phyloP scores from a whole-genome alignment of 768 basidiomycete species.

The Candolleomyces eurysporus region DNA sequence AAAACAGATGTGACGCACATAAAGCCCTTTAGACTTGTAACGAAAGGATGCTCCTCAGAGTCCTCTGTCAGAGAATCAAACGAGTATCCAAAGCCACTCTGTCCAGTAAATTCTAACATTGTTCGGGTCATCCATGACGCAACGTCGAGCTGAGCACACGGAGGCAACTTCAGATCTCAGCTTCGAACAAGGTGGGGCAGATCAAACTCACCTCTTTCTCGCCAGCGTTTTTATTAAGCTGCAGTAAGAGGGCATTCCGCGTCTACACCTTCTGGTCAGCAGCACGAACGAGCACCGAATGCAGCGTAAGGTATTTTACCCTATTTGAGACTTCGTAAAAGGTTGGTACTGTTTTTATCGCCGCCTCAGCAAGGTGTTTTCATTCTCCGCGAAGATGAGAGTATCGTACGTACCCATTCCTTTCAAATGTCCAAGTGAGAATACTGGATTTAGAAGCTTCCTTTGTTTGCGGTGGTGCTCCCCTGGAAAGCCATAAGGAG shows the following conservation, averaged over 20 bases:
- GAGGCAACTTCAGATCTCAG: not conserved
- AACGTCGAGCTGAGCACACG: conserved; percentile 1
- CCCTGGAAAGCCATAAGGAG: conserved; percentile 20
- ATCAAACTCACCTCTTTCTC: not conserved
- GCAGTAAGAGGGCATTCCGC: not conserved
- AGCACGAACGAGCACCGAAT: no score
- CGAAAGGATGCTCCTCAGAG: conserved; percentile 24
- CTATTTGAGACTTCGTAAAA: conserved; percentile 32
- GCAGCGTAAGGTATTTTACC: conserved; percentile 13
- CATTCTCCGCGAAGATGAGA: not conserved
- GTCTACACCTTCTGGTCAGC: not conserved
- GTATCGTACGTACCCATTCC: conserved; percentile 27
- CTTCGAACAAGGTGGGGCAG: not conserved
- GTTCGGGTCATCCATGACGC: conserved; percentile 9
- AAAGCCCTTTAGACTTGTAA: conserved; percentile 25
- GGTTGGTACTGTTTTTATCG: conserved; percentile 25
- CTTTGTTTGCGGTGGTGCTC: conserved; percentile 40
- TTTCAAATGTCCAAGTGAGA: conserved; percentile 33
- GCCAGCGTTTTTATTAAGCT: conserved; percentile 26
- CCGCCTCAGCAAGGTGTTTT: not conserved
- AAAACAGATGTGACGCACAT: conserved; percentile 17
- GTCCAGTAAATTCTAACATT: conserved; percentile 6
- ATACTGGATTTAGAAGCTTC: conserved; percentile 37
- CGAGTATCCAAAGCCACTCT: conserved; percentile 10
- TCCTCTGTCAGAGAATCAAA: conserved; percentile 4